Conservation (phyloP, 805 yeast genomes). For the Candida xyloterini region DNA sequence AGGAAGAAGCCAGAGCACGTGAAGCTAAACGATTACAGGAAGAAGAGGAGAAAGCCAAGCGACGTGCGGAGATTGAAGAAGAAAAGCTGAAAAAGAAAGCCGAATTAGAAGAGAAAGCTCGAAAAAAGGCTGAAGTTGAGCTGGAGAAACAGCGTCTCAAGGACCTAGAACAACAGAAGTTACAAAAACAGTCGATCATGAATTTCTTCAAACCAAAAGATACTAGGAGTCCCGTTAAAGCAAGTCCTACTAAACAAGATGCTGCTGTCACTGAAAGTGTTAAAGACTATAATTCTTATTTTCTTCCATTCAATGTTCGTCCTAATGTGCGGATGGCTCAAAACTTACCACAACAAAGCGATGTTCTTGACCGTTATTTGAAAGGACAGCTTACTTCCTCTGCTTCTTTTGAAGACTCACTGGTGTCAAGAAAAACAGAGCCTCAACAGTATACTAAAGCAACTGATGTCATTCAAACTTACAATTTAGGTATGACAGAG, state of each 20-base stretch:
- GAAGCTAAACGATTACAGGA: conserved; percentile 30
- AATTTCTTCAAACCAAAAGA: conserved; percentile 32
- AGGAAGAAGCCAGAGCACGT: conserved; percentile 29
- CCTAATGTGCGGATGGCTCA: conserved; percentile 23
- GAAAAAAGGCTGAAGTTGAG: conserved; percentile 19
- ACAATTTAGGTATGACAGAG: conserved; percentile 31
- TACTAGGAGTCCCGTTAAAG: background rate
- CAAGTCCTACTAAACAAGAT: conserved; percentile 5
- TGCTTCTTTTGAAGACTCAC: conserved; percentile 14
- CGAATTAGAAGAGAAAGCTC: conserved; percentile 17
- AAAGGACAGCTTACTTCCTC: conserved; percentile 11
- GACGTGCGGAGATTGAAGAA: conserved; percentile 34
- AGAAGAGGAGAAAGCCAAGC: conserved; percentile 35
- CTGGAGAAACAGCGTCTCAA: conserved; percentile 23
- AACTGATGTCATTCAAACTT: conserved; percentile 29
- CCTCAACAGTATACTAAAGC: conserved; percentile 18
- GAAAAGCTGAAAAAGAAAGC: conserved; percentile 19
- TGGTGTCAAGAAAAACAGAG: background rate
- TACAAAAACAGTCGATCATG: conserved; percentile 30
- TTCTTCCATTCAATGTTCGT: conserved; percentile 30
- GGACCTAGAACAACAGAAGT: conserved; percentile 24
- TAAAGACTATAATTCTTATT: conserved; percentile 25
- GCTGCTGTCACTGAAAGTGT: background rate
- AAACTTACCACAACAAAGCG: conserved; percentile 2
- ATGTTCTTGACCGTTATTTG: conserved; percentile 15